Evolutionary conservation across 305 asterid species (phyloP), one percentile per base, ranked within the genome.

Genomic region (Coffea humblotiana): DNA sequence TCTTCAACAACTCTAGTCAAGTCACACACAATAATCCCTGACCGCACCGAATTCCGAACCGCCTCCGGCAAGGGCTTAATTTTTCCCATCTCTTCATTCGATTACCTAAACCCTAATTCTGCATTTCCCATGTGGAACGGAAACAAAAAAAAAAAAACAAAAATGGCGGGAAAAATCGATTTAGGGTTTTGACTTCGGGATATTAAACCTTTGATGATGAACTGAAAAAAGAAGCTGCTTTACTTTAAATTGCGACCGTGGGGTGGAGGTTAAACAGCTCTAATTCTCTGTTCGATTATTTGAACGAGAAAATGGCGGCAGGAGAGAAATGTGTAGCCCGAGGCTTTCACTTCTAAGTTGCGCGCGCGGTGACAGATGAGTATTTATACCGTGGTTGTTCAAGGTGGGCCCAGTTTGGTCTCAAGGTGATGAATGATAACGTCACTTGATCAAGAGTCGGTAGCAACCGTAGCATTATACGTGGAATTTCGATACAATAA

Each of bases 1-100:
- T 95, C 98, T 84, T 95, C 98, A 66, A 95, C 92, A 80, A 95
- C 89, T 93, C 97, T 88, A 37, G 94, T 82, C 85, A 91, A 86
- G 85, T 95, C 99, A 86, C 86, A 81, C 77, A 95, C 80, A 77
- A 95, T 88, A 76, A 88, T 83, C 71, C 97, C 94, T 6, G 99
- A 93, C n/a, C 97, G 94, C 81, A 93, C 85, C 48, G 93, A 84
- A 85, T 92, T 86, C 85, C 87, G 92, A 76, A 90, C 83, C 54
- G 84, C 87, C 89, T 93, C 91, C 4, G 98, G 95, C 90, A 95
- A 85, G 72, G 90, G 86, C 87, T 89, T 83, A 72, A 95, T 89
- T 71, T 85, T 82, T 84, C 89, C 90, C 99, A 92, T 95, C 77
- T 82, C 45, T 72, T 48, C 45, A 8, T 3, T 48, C 70, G 25